A percentile compares a stretch with the other conserved stretches of the same genome.
Evolutionary conservation across 768 basidiomycete species (phyloP).

Genomic region (Cystofilobasidium capitatum): DNA sequence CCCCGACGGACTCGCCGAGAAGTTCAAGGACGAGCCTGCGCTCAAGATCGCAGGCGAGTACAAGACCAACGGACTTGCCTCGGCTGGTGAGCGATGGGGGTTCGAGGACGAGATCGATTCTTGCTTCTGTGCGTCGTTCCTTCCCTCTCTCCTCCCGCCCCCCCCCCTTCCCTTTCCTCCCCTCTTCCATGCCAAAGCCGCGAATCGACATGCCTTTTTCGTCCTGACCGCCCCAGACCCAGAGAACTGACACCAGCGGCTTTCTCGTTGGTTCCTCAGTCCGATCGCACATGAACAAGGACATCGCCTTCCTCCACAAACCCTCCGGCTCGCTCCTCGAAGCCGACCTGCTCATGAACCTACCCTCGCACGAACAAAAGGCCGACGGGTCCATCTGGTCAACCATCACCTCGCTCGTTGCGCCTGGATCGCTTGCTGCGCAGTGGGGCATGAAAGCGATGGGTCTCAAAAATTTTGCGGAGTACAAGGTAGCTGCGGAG

Average conservation of each 20-base stretch:
- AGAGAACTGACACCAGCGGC: background rate
- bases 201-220: background rate
- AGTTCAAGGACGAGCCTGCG: conserved; percentile 43
- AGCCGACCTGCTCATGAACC: conserved; percentile 75
- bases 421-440: background rate
- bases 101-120: conserved; percentile 51
- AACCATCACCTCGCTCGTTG: background rate
- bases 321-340: conserved; percentile 62
- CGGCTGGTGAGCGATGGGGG: conserved; percentile 46
- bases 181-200: background rate
- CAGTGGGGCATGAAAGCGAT: conserved; percentile 5
- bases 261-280: conserved; percentile 41
- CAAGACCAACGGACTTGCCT: conserved; percentile 32
- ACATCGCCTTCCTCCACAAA: conserved; percentile 70
- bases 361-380: conserved; percentile 54
- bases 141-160: conserved; percentile 7
- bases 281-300: conserved; percentile 57
- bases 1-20: conserved; percentile 48
- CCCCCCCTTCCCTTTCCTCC: background rate
- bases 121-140: conserved; percentile 19
- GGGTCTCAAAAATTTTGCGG: conserved; percentile 34
- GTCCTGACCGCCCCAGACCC: background rate
- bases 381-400: background rate
- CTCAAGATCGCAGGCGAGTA: conserved; percentile 52
- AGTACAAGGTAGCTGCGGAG: conserved; percentile 42